Base-by-base conservation (phyloP, 192 early-diverging fungal species). In the Geosiphon pyriformis region DNA sequence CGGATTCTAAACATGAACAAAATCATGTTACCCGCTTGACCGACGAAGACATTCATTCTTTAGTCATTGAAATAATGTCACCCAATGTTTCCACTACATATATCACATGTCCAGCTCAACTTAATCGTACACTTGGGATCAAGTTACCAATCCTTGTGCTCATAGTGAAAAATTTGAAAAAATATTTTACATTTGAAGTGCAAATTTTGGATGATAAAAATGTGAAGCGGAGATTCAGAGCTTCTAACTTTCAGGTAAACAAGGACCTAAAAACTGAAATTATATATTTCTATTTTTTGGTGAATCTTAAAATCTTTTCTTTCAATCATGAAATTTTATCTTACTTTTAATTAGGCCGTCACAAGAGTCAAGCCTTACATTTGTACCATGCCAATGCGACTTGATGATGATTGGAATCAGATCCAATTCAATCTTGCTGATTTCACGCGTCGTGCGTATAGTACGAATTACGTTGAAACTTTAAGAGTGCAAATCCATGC, bases 351-450 rank as follows among this genome's bases (percentile, higher is more conserved):
- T 51, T 72, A 94, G 90, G 80, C 84, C 3, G 82, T 82, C 31
- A 94, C 92, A 7, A 78, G 89, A 23, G 89, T 93, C 55, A 91
- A 93, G 56, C 90, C 92, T 3, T 88, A 85, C 34, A 90, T 98
- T 60, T 88, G 89, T 35, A 91, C 90, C 1, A 89, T 98, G 92
- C 95, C 94, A 1, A 80, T 98, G 83, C 85, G 90, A 7, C 76
- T 98, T 46, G 95, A 98, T 66, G 82, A 88, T 62, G 94, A 93
- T 8, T 98, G 95, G 95, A 98, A 98, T 72, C 91, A 98, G 72
- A 85, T 98, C 65, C 88, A 89, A 59, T 83, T 98, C 70, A 91
- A 98, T 68, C 69, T 98, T 65, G 87, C 84, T 1, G 91, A 93
- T 66, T 92, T 91, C 73, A 90, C 91, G 3, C 78, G 85, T 37